Conservation (phyloP, 129 eudicot species). For the Rutidosis leptorrhynchoides region DNA sequence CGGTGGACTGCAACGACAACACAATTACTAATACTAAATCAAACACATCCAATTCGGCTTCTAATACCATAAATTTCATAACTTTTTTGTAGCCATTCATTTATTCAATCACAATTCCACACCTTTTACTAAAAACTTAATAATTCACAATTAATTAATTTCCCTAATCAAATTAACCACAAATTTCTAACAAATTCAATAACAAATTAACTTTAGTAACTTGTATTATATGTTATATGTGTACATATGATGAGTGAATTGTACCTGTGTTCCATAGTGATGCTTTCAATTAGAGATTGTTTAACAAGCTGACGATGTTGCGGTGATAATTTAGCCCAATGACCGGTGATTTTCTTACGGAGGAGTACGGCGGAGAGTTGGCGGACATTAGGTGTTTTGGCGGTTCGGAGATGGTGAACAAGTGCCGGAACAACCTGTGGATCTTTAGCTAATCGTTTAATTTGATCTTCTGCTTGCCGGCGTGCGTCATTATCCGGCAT, state of each 20-base stretch:
- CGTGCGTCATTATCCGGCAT: slow-evolving; percentile 99
- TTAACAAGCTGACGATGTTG: slow-evolving; percentile 69
- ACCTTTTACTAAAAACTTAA: not conserved
- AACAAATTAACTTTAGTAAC: not conserved
- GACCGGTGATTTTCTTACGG: slow-evolving; percentile 96
- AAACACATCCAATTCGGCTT: not conserved
- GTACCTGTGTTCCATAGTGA: slow-evolving; percentile 91
- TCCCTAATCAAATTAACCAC: not conserved
- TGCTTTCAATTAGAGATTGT: slow-evolving; percentile 86
- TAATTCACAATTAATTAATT: not conserved
- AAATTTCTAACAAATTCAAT: not conserved
- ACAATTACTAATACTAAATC: slow-evolving; percentile 1
- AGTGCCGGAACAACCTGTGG: slow-evolving; percentile 96
- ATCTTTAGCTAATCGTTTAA: slow-evolving; percentile 86
- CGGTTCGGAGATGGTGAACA: slow-evolving; percentile 88
- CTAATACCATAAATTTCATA: not conserved
- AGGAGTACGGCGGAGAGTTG: slow-evolving; percentile 94
- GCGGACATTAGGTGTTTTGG: slow-evolving; percentile 93
- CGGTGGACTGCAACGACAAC: slow-evolving; percentile 64
- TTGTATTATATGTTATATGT: too few species aligned
- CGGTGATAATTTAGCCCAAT: slow-evolving; percentile 81
- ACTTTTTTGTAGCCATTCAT: not conserved
- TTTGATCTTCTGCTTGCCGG: slow-evolving; percentile 97
- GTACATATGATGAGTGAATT: not conserved
- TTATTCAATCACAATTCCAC: not conserved